Percentiles rank a stretch among this genome's conserved stretches.
These are phyloP conservation scores for Paramyrothecium roridum DNA, from an alignment of 2,329 filamentous ascomycete genomes.

Conservation along the genomic window DNA sequence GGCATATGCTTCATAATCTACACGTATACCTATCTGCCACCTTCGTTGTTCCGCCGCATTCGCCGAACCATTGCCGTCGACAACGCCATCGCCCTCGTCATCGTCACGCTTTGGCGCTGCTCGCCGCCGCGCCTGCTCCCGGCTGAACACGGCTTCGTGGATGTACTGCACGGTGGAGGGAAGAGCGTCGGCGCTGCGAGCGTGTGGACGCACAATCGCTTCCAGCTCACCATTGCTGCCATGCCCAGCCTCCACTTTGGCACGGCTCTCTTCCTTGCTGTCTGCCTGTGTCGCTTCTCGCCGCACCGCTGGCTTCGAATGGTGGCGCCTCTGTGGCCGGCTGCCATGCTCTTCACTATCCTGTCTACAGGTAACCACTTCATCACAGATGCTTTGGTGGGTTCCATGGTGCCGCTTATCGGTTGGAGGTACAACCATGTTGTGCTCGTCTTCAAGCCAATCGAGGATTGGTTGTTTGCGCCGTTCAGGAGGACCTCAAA, in stretches of 20 bases:
- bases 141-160: conserved; percentile 41
- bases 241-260: conserved; percentile 49
- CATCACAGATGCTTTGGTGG: conserved; percentile 30
- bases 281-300: conserved; percentile 32
- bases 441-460: conserved; percentile 19
- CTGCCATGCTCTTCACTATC: conserved; percentile 37
- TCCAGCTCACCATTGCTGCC: conserved; percentile 44
- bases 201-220: conserved; percentile 41
- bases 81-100: conserved; percentile 44
- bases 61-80: conserved; percentile 45
- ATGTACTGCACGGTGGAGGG: conserved; percentile 33
- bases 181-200: conserved; percentile 13
- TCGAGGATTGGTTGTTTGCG: conserved; percentile 23
- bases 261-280: conserved; percentile 31
- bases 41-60: conserved; percentile 33
- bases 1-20: conserved; percentile 44
- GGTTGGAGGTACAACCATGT: conserved; percentile 28
- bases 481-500: background rate
- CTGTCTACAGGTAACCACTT: conserved; percentile 38
- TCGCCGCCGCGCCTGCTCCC: conserved; percentile 46
- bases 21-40: conserved; percentile 40
- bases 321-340: conserved; percentile 38
- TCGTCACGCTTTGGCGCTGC: conserved; percentile 44
- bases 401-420: conserved; percentile 26
- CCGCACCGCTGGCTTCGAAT: conserved; percentile 32